Evolutionary conservation across 225 moss, liverwort and hornwort species (phyloP).

Genomic region (Rhytidiadelphus loreus): DNA sequence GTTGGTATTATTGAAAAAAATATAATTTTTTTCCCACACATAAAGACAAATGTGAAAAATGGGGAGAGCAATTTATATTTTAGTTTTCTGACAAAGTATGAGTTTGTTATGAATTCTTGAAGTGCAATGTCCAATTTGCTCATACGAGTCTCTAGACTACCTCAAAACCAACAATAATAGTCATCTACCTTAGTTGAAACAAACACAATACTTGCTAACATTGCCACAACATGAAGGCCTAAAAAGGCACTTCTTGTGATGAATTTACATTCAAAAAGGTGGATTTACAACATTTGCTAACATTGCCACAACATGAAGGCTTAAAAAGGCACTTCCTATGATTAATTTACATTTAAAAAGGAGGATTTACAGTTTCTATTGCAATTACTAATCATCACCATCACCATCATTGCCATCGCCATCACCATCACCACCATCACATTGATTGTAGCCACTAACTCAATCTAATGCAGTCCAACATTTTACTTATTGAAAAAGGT

Average conservation of each 20-base stretch:
- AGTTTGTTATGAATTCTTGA: background rate
- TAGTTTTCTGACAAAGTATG: background rate
- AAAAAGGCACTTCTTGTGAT: background rate
- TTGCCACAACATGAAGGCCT: background rate
- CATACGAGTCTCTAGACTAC: background rate
- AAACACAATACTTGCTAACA: too few species aligned
- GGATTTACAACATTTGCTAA: background rate
- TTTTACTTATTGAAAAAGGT: background rate
- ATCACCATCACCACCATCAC: background rate
- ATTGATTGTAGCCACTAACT: background rate
- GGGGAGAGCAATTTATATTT: background rate
- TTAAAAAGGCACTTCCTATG: background rate
- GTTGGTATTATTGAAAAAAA: background rate
- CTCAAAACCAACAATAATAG: background rate
- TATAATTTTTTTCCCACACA: background rate
- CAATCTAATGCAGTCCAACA: background rate
- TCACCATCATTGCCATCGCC: background rate
- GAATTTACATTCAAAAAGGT: background rate
- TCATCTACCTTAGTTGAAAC: too few species aligned
- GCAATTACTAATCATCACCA: background rate
- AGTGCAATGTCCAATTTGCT: background rate
- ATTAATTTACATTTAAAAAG: background rate
- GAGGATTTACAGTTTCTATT: background rate
- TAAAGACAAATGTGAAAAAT: background rate
- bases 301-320: background rate